Evolutionary conservation across 2,329 filamentous ascomycete genomes (phyloP), one percentile per base, ranked within the genome.

Genomic region (Scedosporium aurantiacum): DNA sequence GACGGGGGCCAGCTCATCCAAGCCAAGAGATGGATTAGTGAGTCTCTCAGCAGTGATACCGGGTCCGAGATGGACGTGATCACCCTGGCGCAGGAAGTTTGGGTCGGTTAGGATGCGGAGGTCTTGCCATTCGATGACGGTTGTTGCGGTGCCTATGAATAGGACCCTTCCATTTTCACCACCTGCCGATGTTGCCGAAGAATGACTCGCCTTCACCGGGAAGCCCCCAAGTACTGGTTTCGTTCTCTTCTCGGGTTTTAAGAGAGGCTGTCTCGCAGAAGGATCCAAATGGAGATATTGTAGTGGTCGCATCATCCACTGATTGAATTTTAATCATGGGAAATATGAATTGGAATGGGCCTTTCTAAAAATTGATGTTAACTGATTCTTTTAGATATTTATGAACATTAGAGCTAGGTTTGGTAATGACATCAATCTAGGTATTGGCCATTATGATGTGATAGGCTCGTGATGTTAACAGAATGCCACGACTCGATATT

Each of bases 51-150:
- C 79, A 2, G 76, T 80, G 1, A 87, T 83, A 1, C 84, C 84
- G 0, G 85, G 84, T 0, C 84, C 85, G 1, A 88, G 78, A 68
- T 88, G 84, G 7, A 88, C 83, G 65, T 87, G 82, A 66, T 87
- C 83, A 37, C 84, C 84, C 1, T 79, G 79, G 66, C 86, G 85
- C 0, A 88, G 76, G 70, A 88, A 88, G 70, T 87, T 86, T 7
- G 83, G 82, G 68, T 82, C 81, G 0, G 82, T 84, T 57, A 84
- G 75, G 63, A 84, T 74, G 32, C 80, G 76, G 56, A 81, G 69
- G 52, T 76, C 78, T 63, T 75, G 70, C 78, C 79, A 84, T 68
- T 82, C 76, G 10, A 83, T 70, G 45, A 84, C 73, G 0, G 80
- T 83, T 2, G 82, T 83, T 4, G 82, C 81, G 4, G 77, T 84